phyloP scores from a whole-genome alignment of 225 moss, liverwort and hornwort genomes.

The Thuidium tamariscinum region DNA sequence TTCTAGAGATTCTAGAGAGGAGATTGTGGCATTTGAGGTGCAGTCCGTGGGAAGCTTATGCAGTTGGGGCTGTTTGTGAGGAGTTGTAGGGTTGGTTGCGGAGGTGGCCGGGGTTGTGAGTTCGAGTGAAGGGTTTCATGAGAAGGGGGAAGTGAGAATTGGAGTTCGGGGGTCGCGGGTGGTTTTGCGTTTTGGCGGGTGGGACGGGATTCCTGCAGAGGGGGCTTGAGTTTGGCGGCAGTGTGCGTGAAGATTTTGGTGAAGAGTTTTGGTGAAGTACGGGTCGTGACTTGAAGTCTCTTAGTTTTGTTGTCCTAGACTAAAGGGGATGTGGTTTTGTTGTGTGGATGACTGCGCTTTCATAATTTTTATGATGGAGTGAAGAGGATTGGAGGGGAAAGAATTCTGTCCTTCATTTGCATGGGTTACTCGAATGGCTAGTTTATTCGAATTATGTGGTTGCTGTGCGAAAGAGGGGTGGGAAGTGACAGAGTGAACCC shows the following conservation, averaged over 20 bases:
- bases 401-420: neutral
- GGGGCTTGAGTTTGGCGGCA: neutral
- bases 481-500: no score
- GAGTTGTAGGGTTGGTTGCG: neutral
- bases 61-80: neutral
- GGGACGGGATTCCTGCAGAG: neutral
- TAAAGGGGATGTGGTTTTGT: neutral
- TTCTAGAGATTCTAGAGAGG: neutral
- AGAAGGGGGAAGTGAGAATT: neutral
- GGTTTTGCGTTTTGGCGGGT: neutral
- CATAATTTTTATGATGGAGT: neutral
- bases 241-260: neutral
- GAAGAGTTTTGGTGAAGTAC: neutral
- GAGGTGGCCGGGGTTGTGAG: neutral
- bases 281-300: neutral
- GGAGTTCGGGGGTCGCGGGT: rapidly evolving
- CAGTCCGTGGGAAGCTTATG: neutral
- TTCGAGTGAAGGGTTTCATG: neutral
- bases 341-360: neutral
- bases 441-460: neutral
- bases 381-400: neutral
- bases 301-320: neutral
- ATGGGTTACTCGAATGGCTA: neutral
- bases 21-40: neutral
- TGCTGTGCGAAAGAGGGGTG: neutral